Base-by-base conservation (phyloP, 495 filamentous ascomycete species). In the Lindgomyces ingoldianus region DNA sequence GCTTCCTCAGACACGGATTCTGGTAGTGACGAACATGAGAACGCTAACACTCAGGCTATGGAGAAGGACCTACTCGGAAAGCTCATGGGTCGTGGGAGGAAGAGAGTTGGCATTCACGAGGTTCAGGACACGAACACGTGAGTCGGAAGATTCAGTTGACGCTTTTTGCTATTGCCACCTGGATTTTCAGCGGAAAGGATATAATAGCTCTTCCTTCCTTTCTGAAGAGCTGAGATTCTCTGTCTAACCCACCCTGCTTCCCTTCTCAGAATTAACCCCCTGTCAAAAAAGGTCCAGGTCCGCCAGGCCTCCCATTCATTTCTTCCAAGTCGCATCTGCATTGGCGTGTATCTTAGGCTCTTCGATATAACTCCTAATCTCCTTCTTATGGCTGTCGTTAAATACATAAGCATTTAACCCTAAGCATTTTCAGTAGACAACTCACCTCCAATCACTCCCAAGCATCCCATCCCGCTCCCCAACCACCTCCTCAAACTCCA, bases 391-490 rank as follows among this genome's bases (percentile, higher is more conserved):
- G 6, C 33, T 39, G 14, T n/a, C 33, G 33, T 14, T 14, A 39
- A 39, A 39, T 14, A 39, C 6, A 14, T 39, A 39, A 39, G 33
- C 33, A 14, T 39, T 14, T 6, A 6, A 39, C 33, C 6, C 33
- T n/a, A n/a, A 39, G 6, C 33, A 39, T 6, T 39, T 6, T 6
- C 33, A 39, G 14, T 39, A 6, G 14, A 6, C 6, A 39, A 39
- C 33, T 6, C 14, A 64, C 74, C 72, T 75, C 70, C 77, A 82
- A 73, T 89, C 83, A 4, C 79, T 76, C 9, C 85, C 84, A 74
- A 89, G 88, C 70, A 81, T 82, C 70, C 71, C 61, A 78, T 96
- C 90, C 51, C 92, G 78, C 27, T 87, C 86, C 26, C 73, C 78
- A 45, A 91, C 76, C 27, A 80, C 69, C 69, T 78, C 81, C 44